These are phyloP conservation scores for Phialophora chinensis DNA, from an alignment of 2,329 filamentous ascomycete genomes.

Conservation along the genomic window DNA sequence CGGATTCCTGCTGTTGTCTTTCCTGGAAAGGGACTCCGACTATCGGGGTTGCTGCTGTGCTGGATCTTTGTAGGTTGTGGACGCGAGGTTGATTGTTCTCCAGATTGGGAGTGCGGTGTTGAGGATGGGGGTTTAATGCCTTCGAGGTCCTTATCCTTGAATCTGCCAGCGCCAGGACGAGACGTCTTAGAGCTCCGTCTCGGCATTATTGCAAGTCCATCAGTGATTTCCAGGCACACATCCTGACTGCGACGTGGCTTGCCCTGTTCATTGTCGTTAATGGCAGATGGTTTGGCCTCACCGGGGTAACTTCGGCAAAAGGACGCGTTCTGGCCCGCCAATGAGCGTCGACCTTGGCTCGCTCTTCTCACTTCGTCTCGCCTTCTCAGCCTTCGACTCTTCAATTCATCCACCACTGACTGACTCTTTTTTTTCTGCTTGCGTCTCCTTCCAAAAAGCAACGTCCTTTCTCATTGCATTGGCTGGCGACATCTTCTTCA, in stretches of 20 bases:
- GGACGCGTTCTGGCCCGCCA: slow-evolving; percentile 24
- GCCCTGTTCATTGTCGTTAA: background rate
- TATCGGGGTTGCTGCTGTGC: background rate
- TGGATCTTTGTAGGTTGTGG: background rate
- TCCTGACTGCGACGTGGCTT: background rate
- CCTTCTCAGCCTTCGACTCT: slow-evolving; percentile 2
- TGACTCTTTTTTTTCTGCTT: background rate
- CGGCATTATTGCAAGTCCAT: background rate
- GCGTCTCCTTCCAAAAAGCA: background rate
- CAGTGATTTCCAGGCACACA: background rate
- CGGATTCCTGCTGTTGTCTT: background rate
- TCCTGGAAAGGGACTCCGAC: background rate
- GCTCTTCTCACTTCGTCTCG: background rate
- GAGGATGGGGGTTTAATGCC: background rate
- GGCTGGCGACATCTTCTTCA: background rate
- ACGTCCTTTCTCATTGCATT: background rate
- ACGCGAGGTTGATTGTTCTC: background rate
- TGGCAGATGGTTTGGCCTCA: background rate
- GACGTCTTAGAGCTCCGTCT: background rate
- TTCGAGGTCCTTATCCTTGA: background rate
- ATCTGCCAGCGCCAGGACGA: background rate
- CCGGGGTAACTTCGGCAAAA: slow-evolving; percentile 7
- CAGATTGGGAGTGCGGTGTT: background rate
- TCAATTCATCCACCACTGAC: slow-evolving; percentile 5
- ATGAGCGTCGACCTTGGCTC: slow-evolving; percentile 16